Conservation (phyloP, 1,284 basidiomycete genomes). For the Fistulinella staudtii region DNA sequence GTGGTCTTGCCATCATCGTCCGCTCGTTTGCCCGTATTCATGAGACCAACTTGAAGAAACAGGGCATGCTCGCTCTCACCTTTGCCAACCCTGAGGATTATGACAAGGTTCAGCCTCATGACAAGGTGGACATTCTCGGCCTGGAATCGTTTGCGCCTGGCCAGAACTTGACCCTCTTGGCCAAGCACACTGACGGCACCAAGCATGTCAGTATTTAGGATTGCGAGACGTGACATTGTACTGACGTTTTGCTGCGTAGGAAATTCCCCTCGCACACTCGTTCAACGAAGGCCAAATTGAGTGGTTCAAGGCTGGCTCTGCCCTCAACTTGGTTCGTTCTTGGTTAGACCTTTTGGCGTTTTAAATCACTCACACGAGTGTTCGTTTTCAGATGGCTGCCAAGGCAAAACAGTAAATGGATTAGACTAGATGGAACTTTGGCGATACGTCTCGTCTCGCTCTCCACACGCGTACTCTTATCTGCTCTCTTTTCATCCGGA, state of each 20-base stretch:
- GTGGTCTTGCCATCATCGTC: slow-evolving; percentile 92
- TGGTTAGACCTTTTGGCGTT: background rate
- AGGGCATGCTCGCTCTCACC: slow-evolving; percentile 91
- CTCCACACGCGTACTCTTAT: background rate
- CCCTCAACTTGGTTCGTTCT: slow-evolving; percentile 71
- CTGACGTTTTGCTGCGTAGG: slow-evolving; percentile 29
- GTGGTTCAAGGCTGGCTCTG: slow-evolving; percentile 93
- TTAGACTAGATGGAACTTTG: slow-evolving; percentile 6
- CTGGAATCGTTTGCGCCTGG: slow-evolving; percentile 83
- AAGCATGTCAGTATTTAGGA: slow-evolving; percentile 51
- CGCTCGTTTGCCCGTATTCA: slow-evolving; percentile 97
- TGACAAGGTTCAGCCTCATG: slow-evolving; percentile 79
- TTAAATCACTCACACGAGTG: slow-evolving; percentile 32
- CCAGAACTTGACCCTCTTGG: slow-evolving; percentile 78
- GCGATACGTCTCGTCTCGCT: background rate
- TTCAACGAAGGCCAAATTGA: slow-evolving; percentile 90
- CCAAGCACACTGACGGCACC: slow-evolving; percentile 81
- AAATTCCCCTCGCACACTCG: slow-evolving; percentile 71
- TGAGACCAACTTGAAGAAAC: slow-evolving; percentile 98
- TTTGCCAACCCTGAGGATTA: slow-evolving; percentile 89
- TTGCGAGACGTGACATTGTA: background rate
- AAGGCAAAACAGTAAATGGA: slow-evolving; percentile 47
- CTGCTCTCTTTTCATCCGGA: background rate
- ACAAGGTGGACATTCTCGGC: slow-evolving; percentile 83
- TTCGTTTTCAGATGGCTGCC: slow-evolving; percentile 39